These are phyloP conservation scores for Arbutus unedo DNA, from an alignment of 148 eudicot genomes.

Conservation along the genomic window DNA sequence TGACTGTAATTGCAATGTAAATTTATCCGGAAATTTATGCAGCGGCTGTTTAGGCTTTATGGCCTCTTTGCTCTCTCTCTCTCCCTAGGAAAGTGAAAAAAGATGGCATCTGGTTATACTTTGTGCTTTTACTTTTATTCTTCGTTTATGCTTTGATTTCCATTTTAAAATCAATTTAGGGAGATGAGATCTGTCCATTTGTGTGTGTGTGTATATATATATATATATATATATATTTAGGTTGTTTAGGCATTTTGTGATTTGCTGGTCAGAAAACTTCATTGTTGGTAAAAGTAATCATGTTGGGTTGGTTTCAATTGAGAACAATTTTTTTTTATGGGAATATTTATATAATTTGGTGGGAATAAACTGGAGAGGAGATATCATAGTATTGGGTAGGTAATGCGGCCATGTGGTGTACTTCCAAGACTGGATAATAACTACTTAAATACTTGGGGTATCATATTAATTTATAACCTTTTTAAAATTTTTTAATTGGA, in stretches of 20 bases:
- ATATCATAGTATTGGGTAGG: neutral
- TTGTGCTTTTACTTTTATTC: conserved; percentile 12
- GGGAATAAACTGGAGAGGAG: neutral
- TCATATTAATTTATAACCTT: neutral
- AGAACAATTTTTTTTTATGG: neutral
- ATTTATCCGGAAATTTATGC: conserved; percentile 11
- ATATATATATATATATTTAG: neutral
- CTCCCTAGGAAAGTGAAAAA: neutral
- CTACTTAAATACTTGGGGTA: neutral
- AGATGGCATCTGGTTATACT: neutral
- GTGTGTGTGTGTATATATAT: no score
- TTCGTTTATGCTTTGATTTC: neutral
- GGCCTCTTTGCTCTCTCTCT: neutral
- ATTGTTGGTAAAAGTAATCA: neutral
- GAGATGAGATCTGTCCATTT: neutral
- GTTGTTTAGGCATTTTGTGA: neutral
- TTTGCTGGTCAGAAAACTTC: neutral
- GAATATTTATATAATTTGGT: neutral
- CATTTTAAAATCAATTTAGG: neutral
- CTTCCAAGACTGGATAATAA: no score
- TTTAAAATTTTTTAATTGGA: neutral
- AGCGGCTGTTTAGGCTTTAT: conserved; percentile 12
- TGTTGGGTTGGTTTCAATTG: neutral
- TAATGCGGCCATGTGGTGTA: no score
- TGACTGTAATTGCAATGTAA: conserved; percentile 20